A percentile compares a stretch with the other conserved stretches of the same genome.
These are phyloP conservation scores for Ascochyta koolunga DNA, from an alignment of 2,329 filamentous ascomycete species.

Conservation along the genomic window DNA sequence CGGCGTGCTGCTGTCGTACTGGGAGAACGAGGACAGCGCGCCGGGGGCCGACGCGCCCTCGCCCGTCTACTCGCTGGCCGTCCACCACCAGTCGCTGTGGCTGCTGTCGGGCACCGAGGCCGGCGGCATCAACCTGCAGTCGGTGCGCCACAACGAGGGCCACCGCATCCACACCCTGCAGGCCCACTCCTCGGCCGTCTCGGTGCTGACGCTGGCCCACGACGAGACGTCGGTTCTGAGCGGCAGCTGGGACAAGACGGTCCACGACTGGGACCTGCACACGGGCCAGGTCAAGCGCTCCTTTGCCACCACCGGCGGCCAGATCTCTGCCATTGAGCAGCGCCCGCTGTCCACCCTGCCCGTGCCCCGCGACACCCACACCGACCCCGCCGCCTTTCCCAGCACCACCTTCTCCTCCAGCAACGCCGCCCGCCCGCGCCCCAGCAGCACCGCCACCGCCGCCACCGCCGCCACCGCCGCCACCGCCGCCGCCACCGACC, in stretches of 20 bases:
- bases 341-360: slow-evolving; percentile 77
- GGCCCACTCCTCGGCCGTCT: slow-evolving; percentile 89
- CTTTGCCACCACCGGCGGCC: slow-evolving; percentile 78
- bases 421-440: slow-evolving; percentile 64
- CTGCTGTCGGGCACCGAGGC: slow-evolving; percentile 88
- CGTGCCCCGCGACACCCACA: slow-evolving; percentile 75
- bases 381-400: slow-evolving; percentile 44
- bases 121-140: slow-evolving; percentile 90
- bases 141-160: slow-evolving; percentile 91
- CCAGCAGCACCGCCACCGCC: slow-evolving; percentile 57
- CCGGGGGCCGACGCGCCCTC: slow-evolving; percentile 64
- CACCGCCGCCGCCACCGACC: too few species aligned
- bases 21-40: slow-evolving; percentile 90
- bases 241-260: slow-evolving; percentile 94
- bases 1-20: slow-evolving; percentile 92
- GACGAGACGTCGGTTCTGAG: slow-evolving; percentile 89
- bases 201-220: slow-evolving; percentile 77
- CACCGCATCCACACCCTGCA: slow-evolving; percentile 82
- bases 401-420: slow-evolving; percentile 80
- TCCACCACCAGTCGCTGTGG: slow-evolving; percentile 90
- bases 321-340: slow-evolving; percentile 87
- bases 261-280: slow-evolving; percentile 94
- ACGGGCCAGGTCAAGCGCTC: slow-evolving; percentile 76
- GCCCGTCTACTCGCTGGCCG: slow-evolving; percentile 91
- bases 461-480: too few species aligned